A percentile compares a stretch with the other conserved stretches of the same genome.
Conservation (phyloP, 768 basidiomycete genomes). For the Tubosaeta sp. region DNA sequence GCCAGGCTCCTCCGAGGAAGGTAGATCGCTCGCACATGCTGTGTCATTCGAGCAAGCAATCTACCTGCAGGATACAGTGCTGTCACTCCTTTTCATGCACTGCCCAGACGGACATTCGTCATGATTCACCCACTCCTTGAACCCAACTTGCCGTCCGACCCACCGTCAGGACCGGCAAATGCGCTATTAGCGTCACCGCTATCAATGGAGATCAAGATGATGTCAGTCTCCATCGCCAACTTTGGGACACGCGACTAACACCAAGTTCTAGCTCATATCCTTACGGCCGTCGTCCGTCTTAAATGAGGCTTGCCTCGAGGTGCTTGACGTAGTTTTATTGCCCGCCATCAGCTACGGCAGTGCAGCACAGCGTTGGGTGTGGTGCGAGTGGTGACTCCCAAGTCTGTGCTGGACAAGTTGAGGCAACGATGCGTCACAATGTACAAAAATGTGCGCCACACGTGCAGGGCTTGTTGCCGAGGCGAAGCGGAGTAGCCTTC, state of each 20-base stretch:
- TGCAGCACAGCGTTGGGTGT: conserved; percentile 7
- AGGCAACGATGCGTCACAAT: conserved; percentile 4
- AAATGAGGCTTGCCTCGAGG: conserved; percentile 30
- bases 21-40: too few relatives aligned
- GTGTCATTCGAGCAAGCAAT: too few relatives aligned
- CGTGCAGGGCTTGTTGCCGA: conserved; percentile 8
- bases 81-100: conserved; percentile 8
- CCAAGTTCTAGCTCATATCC: conserved; percentile 5
- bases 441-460: conserved; percentile 3
- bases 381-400: neutral
- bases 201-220: conserved; percentile 1
- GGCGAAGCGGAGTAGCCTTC: conserved; percentile 19
- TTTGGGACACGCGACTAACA: conserved; percentile 11
- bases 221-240: conserved; percentile 5
- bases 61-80: conserved; percentile 3
- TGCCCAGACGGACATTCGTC: conserved; percentile 4
- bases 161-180: neutral
- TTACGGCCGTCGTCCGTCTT: conserved; percentile 5
- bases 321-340: conserved; percentile 17
- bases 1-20: too few relatives aligned
- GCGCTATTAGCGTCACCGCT: neutral
- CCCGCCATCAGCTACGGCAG: conserved; percentile 14
- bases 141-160: neutral
- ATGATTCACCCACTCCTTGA: neutral
- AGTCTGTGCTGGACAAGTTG: neutral